These are phyloP conservation scores for Hymenotorrendiella dingleyae DNA, from an alignment of 2,329 filamentous ascomycete genomes.

Conservation along the genomic window DNA sequence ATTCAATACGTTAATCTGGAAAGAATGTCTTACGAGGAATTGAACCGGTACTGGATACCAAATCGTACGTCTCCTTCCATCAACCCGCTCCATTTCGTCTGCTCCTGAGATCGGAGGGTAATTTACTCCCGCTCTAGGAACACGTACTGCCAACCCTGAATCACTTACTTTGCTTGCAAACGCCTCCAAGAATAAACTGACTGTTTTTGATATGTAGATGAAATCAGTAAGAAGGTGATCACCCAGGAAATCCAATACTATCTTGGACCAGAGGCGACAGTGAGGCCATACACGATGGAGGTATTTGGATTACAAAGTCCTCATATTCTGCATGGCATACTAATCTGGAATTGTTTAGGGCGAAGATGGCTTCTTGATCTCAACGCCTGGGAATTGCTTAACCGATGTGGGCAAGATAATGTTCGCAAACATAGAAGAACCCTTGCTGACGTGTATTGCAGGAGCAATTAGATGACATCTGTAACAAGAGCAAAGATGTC, in stretches of 20 bases:
- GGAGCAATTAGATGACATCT: slow-evolving; percentile 61
- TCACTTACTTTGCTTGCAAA: no score
- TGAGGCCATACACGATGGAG: slow-evolving; percentile 50
- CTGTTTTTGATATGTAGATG: no score
- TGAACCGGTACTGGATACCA: slow-evolving; percentile 58
- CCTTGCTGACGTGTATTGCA: slow-evolving; percentile 26
- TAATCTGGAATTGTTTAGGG: no score
- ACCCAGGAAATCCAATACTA: slow-evolving; percentile 53
- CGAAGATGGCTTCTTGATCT: slow-evolving; percentile 56
- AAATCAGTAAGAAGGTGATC: slow-evolving; percentile 56
- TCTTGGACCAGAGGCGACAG: slow-evolving; percentile 51
- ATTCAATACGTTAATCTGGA: no score
- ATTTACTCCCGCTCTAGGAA: no score
- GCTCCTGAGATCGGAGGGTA: no score
- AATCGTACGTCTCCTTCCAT: no score
- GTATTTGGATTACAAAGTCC: no score
- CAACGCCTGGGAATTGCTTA: slow-evolving; percentile 50
- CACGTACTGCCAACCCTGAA: no score
- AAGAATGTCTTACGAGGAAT: slow-evolving; percentile 27
- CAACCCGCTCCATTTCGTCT: no score
- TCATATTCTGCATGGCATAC: no score
- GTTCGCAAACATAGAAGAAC: neutral
- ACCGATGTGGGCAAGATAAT: slow-evolving; percentile 46
- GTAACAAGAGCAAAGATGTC: slow-evolving; percentile 50
- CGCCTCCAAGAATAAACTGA: no score